Conservation (phyloP, 495 filamentous ascomycete genomes). For the Staphylotrichum tortipilum region DNA sequence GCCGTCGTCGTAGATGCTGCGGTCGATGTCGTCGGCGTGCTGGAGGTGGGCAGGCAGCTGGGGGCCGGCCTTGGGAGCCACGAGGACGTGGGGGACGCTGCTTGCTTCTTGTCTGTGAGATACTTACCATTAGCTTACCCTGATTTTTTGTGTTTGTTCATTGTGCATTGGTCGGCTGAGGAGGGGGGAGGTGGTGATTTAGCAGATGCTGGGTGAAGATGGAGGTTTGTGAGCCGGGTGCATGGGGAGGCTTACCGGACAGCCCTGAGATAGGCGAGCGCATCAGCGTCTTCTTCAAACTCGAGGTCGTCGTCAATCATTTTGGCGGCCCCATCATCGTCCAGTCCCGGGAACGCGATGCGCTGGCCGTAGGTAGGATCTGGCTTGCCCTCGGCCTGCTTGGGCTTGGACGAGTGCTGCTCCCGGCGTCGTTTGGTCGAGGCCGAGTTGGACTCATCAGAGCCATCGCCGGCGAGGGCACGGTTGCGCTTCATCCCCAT, state of each 20-base stretch:
- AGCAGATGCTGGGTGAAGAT: constrained; percentile 22
- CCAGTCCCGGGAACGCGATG: constrained; percentile 67
- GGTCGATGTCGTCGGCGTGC: constrained; percentile 21
- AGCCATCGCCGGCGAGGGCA: constrained; percentile 2
- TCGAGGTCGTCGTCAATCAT: constrained; percentile 41
- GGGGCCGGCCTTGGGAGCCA: constrained; percentile 45
- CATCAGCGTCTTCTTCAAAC: constrained; percentile 52
- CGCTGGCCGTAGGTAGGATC: constrained; percentile 68
- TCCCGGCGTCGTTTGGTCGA: constrained; percentile 26
- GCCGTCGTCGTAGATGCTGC: constrained; percentile 35
- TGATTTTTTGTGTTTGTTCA: constrained; percentile 22
- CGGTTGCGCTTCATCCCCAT: constrained; percentile 28
- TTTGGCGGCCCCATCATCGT: constrained; percentile 33
- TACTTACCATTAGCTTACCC: constrained; percentile 31
- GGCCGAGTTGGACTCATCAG: constrained; percentile 4
- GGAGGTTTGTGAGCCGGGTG: constrained; percentile 4
- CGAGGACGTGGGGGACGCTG: constrained; percentile 56
- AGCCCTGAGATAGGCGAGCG: constrained; percentile 66
- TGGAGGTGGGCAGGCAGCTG: constrained; percentile 30
- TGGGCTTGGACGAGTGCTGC: constrained; percentile 12
- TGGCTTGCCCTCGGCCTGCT: constrained; percentile 26
- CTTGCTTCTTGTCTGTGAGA: constrained; percentile 61
- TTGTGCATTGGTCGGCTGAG: constrained; percentile 2
- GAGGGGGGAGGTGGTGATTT: constrained; percentile 17
- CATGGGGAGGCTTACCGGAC: constrained; percentile 57